phyloP scores from a whole-genome alignment of 1,139 yeast genomes.

The Ogataea hybrid region DNA sequence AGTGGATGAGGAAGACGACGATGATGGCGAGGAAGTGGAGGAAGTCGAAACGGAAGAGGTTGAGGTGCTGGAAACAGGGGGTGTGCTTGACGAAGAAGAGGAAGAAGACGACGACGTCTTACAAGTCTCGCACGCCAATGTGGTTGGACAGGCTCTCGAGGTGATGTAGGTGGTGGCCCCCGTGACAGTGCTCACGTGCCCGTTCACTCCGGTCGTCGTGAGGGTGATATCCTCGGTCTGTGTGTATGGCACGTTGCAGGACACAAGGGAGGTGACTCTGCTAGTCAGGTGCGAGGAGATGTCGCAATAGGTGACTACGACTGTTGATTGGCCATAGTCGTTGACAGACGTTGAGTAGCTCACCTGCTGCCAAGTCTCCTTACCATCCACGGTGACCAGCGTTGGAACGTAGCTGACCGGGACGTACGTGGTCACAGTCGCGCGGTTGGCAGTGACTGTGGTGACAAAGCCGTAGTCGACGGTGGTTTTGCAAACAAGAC shows the following conservation, averaged over 20 bases:
- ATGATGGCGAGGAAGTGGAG: neutral
- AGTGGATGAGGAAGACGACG: too few relatives aligned
- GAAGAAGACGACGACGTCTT: neutral
- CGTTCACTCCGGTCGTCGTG: constrained; percentile 8
- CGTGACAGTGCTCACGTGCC: constrained; percentile 9
- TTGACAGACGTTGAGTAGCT: constrained; percentile 16
- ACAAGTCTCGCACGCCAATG: constrained; percentile 14
- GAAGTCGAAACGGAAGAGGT: neutral
- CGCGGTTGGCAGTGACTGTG: constrained; percentile 13
- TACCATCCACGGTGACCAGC: constrained; percentile 19
- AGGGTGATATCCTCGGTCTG: constrained; percentile 9
- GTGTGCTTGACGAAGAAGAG: neutral
- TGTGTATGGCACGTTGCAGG: constrained; percentile 19
- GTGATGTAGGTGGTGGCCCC: constrained; percentile 18
- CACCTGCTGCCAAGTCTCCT: constrained; percentile 17
- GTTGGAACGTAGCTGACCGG: constrained; percentile 23
- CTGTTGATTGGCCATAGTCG: constrained; percentile 17
- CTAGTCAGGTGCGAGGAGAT: constrained; percentile 13
- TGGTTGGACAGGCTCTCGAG: constrained; percentile 10
- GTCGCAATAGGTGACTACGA: constrained; percentile 24
- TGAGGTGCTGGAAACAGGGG: neutral
- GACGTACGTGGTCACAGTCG: constrained; percentile 16
- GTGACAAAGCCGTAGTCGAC: constrained; percentile 19
- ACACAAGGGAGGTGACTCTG: constrained; percentile 14
- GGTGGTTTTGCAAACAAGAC: constrained; percentile 18